phyloP scores from a whole-genome alignment of 2,329 filamentous ascomycete species.

The Cercospora sp. region DNA sequence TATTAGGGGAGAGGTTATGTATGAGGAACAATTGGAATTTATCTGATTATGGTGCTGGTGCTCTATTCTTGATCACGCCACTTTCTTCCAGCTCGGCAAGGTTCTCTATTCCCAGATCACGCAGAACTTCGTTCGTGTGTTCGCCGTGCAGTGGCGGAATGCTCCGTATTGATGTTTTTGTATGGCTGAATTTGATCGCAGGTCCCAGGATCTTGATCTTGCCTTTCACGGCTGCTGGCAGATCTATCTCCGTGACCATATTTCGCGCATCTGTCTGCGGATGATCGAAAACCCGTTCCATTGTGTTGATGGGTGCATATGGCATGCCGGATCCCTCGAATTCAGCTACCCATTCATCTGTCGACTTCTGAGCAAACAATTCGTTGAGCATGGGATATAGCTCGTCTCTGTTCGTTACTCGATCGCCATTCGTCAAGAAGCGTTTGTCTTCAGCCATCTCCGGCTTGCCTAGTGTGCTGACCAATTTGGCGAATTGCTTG shows the following conservation, averaged over 20 bases:
- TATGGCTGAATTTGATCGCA: conserved; percentile 35
- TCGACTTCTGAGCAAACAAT: conserved; percentile 41
- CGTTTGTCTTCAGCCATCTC: conserved; percentile 35
- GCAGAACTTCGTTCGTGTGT: conserved; percentile 32
- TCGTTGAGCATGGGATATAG: conserved; percentile 42
- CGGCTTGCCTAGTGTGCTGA: conserved; percentile 28
- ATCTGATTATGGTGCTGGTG: not conserved
- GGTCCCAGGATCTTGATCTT: conserved; percentile 27
- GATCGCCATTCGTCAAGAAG: conserved; percentile 34
- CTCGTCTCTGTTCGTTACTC: conserved; percentile 37
- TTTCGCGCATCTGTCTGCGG: conserved; percentile 45
- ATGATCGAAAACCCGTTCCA: conserved; percentile 48
- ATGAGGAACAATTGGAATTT: not conserved
- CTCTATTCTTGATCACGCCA: conserved; percentile 24
- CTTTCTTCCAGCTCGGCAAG: conserved; percentile 24
- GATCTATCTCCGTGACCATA: conserved; percentile 28
- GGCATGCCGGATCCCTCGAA: conserved; percentile 50
- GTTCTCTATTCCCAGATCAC: conserved; percentile 19
- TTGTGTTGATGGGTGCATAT: conserved; percentile 50
- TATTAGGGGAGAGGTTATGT: conserved; percentile 20
- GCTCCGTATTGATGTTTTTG: conserved; percentile 27
- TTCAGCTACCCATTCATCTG: conserved; percentile 43
- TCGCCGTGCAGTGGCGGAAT: conserved; percentile 33
- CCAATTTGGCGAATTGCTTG: conserved; percentile 42
- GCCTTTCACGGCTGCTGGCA: conserved; percentile 19